Evolutionary conservation across 2,329 filamentous ascomycete species (phyloP), one percentile per base, ranked within the genome.

Genomic region (Sarocladium kiliense): DNA sequence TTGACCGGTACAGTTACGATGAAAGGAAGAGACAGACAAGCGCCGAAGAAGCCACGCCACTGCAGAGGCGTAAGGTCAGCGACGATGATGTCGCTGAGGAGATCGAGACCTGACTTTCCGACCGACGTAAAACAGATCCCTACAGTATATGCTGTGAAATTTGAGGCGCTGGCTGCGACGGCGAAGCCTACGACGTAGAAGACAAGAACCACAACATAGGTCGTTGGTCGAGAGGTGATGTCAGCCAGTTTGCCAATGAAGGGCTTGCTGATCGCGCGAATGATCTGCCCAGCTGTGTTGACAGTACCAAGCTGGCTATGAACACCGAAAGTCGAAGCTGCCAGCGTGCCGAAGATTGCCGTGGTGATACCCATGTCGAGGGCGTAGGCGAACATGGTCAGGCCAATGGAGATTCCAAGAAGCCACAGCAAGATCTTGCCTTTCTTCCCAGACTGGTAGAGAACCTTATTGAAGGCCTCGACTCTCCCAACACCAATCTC

Each of bases 1-100:
- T 72, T 73, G 59, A 75, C 58, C 19, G 68, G 69, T 0, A 69
- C 65, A 0, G 72, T 76, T 34, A 76, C 61, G 25, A 74, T 59
- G 56, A 68, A 68, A 1, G 65, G 65, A 0, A 65, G 12, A 2
- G 62, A 60, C 12, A 68, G 55, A 2, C 49, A 54, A 3, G 65
- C 65, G 16, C 65, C 57, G 56, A 70, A 70, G 63, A 71, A 71
- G 23, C 69, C 69, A 26, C 69, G 63, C 69, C 69, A 71, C 54
- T 71, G 57, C 5, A 71, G 61, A 2, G 69, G 68, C 3, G 69
- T 70, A 60, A 71, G 53, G 21, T 71, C 69, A 37, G 59, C 68
- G 9, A 71, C 68, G 7, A 71, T 71, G 39, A 71, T 71, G 55
- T 71, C 68, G 62, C 66, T 65, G 7, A 70, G 59, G 9, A 71